phyloP scores from a whole-genome alignment of 768 basidiomycete genomes.

The Lyophyllum semitale region DNA sequence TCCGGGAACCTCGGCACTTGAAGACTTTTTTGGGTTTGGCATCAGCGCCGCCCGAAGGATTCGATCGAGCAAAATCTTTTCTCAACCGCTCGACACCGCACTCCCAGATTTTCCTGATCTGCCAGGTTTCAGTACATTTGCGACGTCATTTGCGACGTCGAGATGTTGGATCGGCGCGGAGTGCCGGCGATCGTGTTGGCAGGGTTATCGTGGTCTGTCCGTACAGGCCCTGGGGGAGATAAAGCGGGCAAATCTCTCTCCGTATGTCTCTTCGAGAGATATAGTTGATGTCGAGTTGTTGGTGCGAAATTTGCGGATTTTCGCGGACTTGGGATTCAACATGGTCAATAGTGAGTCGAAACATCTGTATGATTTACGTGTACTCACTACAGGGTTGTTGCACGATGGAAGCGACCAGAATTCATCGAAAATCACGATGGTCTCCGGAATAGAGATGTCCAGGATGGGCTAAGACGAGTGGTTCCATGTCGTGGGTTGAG shows the following conservation, averaged over 20 bases:
- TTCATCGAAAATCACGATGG: not conserved
- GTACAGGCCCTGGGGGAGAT: not conserved
- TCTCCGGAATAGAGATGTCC: not conserved
- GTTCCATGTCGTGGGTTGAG: not conserved
- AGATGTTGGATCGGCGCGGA: not conserved
- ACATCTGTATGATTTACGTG: not conserved
- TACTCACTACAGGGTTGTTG: not conserved
- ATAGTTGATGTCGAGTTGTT: not conserved
- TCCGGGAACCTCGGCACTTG: not conserved
- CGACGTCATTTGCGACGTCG: not conserved
- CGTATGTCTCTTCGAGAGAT: not conserved
- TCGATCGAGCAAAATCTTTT: not conserved
- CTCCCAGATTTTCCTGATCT: not conserved
- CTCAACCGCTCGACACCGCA: not conserved
- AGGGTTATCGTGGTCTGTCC: conserved; percentile 2
- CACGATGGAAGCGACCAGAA: not conserved
- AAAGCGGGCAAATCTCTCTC: not conserved
- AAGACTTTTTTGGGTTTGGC: no score
- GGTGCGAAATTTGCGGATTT: conserved; percentile 7
- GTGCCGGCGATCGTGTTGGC: conserved; percentile 1
- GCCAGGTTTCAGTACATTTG: not conserved
- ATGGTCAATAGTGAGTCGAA: not conserved
- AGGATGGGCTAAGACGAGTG: not conserved
- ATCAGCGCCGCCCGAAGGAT: no score
- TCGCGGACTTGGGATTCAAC: not conserved